A percentile compares a stretch with the other conserved stretches of the same genome.
Evolutionary conservation across 495 filamentous ascomycete species (phyloP).

Genomic region (Bacidia rubella): DNA sequence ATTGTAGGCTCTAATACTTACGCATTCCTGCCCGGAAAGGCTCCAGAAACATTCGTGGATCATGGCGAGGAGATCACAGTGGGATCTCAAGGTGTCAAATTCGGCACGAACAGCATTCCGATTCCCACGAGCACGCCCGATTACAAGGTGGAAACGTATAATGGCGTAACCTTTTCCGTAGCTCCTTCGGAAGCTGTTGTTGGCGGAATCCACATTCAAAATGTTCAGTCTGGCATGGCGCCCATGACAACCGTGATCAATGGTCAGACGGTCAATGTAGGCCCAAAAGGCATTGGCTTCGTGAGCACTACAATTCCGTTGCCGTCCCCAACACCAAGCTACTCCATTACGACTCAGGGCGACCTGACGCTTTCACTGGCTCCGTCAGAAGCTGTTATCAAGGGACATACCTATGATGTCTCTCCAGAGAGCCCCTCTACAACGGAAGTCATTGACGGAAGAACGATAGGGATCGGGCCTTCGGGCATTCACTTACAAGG

Average conservation of each 20-base stretch:
- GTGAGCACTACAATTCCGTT: slow-evolving; percentile 26
- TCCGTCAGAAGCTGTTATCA: slow-evolving; percentile 31
- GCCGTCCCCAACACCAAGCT: slow-evolving; percentile 5
- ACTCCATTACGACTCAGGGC: slow-evolving; percentile 24
- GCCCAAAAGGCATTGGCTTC: slow-evolving; percentile 27
- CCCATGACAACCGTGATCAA: slow-evolving; percentile 26
- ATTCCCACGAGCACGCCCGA: slow-evolving; percentile 3
- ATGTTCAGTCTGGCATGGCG: slow-evolving; percentile 21
- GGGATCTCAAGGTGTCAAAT: slow-evolving; percentile 28
- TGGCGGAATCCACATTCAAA: slow-evolving; percentile 33
- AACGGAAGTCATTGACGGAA: slow-evolving; percentile 28
- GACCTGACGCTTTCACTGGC: slow-evolving; percentile 29
- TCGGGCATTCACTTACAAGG: slow-evolving; percentile 26
- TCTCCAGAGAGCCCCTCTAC: slow-evolving; percentile 19
- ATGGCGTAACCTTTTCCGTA: slow-evolving; percentile 26
- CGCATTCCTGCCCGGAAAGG: slow-evolving; percentile 22
- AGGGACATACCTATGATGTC: slow-evolving; percentile 32
- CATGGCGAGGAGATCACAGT: slow-evolving; percentile 34
- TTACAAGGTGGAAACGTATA: slow-evolving; percentile 19
- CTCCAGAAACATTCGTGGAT: slow-evolving; percentile 25
- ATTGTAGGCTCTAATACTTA: slow-evolving; percentile 29
- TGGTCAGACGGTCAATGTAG: slow-evolving; percentile 35
- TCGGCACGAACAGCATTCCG: slow-evolving; percentile 26
- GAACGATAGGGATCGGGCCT: slow-evolving; percentile 35
- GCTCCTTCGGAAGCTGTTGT: slow-evolving; percentile 26